Evolutionary conservation across 2,329 filamentous ascomycete genomes (phyloP).

Genomic region (Zasmidium citrigriseum): DNA sequence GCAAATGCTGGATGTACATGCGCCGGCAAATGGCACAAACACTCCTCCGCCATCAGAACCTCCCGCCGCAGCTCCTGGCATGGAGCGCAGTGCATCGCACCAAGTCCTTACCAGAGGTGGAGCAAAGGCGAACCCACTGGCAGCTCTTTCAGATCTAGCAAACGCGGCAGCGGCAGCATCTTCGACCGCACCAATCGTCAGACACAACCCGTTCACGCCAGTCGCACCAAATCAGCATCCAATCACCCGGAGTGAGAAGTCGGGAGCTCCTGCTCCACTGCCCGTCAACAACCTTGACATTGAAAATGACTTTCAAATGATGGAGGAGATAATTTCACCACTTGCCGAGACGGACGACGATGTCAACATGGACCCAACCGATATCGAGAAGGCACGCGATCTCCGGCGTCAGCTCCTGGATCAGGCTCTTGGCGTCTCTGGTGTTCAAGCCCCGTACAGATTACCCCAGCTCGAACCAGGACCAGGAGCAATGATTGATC

Average conservation of each 20-base stretch:
- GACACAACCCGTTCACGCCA: conserved; percentile 46
- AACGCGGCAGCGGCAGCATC: conserved; percentile 40
- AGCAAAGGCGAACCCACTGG: conserved; percentile 49
- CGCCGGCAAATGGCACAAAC: conserved; percentile 26
- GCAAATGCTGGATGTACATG: conserved; percentile 24
- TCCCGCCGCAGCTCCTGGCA: conserved; percentile 45
- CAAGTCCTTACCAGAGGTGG: conserved; percentile 56
- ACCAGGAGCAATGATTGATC: conserved; percentile 34
- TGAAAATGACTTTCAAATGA: conserved; percentile 52
- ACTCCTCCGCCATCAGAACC: conserved; percentile 31
- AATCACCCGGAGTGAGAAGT: conserved; percentile 49
- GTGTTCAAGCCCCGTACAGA: conserved; percentile 35
- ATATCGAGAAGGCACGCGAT: conserved; percentile 24
- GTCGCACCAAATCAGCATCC: conserved; percentile 48
- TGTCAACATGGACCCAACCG: conserved; percentile 21
- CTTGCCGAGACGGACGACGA: conserved; percentile 18
- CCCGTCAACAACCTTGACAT: conserved; percentile 45
- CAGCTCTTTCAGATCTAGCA: conserved; percentile 57
- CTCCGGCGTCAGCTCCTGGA: conserved; percentile 35
- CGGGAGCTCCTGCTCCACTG: conserved; percentile 47
- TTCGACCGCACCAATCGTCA: conserved; percentile 29
- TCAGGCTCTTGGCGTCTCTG: conserved; percentile 33
- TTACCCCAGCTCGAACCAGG: conserved; percentile 37
- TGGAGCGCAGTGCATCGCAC: conserved; percentile 62
- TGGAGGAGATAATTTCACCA: conserved; percentile 37